These are phyloP conservation scores for Oryza rufipogon DNA, from an alignment of 176 grass and related monocot genomes.

Conservation along the genomic window DNA sequence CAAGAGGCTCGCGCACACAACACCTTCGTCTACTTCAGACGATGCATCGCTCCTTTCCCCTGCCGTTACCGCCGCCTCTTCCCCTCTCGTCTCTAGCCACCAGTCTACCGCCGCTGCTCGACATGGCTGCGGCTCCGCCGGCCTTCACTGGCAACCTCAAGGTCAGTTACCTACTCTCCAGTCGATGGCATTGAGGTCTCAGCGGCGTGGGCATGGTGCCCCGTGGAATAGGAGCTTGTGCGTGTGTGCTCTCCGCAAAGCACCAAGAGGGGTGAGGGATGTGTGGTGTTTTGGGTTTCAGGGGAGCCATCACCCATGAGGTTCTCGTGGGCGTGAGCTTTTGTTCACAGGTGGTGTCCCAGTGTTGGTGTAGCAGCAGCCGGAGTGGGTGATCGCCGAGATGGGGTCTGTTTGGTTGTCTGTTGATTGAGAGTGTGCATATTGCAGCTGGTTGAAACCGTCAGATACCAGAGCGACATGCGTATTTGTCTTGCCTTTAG, in stretches of 20 bases:
- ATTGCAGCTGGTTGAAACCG: neutral
- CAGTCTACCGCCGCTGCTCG: neutral
- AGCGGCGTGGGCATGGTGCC: neutral
- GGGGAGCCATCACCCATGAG: neutral
- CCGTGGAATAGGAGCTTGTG: neutral
- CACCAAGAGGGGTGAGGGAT: neutral
- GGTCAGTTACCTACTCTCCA: neutral
- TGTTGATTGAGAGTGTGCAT: neutral
- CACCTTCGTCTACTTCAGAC: neutral
- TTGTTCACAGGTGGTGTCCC: neutral
- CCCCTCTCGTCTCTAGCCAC: neutral
- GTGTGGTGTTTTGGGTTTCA: neutral
- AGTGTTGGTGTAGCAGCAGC: neutral
- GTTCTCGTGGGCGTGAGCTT: neutral
- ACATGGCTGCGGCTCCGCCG: constrained; percentile 54
- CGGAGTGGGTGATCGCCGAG: neutral
- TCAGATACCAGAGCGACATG: neutral
- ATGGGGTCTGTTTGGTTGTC: too few relatives aligned
- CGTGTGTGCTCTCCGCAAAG: neutral
- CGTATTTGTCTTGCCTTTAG: neutral
- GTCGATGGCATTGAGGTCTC: too few relatives aligned
- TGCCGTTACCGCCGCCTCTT: neutral
- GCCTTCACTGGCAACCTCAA: constrained; percentile 70
- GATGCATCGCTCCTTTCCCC: neutral
- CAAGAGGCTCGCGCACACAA: neutral